phyloP scores from a whole-genome alignment of 768 basidiomycete genomes.

The Filobasidium floriforme region DNA sequence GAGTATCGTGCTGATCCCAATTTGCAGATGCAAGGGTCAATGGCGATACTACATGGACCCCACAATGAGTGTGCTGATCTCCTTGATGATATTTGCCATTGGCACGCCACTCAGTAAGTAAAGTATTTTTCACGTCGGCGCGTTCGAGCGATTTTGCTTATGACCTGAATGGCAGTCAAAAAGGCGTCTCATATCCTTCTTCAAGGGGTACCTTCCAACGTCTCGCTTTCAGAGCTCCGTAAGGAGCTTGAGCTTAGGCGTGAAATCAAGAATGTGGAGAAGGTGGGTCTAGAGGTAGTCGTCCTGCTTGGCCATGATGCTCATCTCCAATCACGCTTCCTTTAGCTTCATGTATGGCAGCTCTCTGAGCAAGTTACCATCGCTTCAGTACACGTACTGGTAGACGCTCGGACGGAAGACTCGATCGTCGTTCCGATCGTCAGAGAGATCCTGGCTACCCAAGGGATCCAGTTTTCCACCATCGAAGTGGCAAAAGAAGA shows the following conservation, averaged over 20 bases:
- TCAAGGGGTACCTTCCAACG: background rate
- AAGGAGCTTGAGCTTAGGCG: background rate
- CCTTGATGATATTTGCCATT: constrained; percentile 81
- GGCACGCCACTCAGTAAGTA: background rate
- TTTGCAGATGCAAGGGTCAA: constrained; percentile 49
- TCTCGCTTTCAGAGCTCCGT: constrained; percentile 1
- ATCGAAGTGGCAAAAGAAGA: background rate
- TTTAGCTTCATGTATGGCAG: background rate
- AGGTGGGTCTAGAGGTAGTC: background rate
- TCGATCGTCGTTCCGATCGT: background rate
- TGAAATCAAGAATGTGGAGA: background rate
- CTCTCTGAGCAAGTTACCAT: background rate
- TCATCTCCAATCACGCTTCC: background rate
- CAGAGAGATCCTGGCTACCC: background rate
- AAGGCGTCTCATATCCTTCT: background rate
- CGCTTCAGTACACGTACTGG: background rate
- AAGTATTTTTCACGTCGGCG: background rate
- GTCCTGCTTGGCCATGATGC: background rate
- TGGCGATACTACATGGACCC: constrained; percentile 91
- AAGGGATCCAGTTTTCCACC: background rate
- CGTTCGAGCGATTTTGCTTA: background rate
- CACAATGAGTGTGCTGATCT: constrained; percentile 83
- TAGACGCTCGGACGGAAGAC: background rate
- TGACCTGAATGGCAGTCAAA: background rate
- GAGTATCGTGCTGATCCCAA: too few species aligned